A percentile compares a stretch with the other conserved stretches of the same genome.
Conservation (phyloP, 2,329 filamentous ascomycete genomes). For the Fusarium sublunatum region DNA sequence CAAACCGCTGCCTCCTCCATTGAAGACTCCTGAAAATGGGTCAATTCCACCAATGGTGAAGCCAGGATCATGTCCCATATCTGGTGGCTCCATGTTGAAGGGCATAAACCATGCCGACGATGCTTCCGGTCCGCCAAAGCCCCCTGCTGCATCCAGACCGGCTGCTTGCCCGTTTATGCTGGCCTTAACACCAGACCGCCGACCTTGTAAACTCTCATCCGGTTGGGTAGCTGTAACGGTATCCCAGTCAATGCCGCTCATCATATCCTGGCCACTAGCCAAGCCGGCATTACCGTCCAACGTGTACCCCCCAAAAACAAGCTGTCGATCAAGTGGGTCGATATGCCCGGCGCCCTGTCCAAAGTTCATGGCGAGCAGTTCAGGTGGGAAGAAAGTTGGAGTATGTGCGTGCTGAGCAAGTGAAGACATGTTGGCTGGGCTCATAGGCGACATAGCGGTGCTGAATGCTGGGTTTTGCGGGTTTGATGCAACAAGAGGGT, state of each 20-base stretch:
- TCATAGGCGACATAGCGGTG: constrained; percentile 64
- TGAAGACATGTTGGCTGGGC: constrained; percentile 58
- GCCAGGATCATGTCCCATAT: constrained; percentile 62
- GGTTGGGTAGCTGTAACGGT: constrained; percentile 50
- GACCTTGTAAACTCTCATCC: constrained; percentile 43
- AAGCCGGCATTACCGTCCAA: constrained; percentile 58
- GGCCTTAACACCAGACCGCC: constrained; percentile 46
- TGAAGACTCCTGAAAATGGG: constrained; percentile 62
- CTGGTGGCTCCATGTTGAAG: constrained; percentile 87
- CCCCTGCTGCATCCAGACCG: constrained; percentile 37
- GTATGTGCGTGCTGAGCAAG: constrained; percentile 55
- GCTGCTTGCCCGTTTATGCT: constrained; percentile 47
- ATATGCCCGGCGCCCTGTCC: constrained; percentile 64
- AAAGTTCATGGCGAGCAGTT: constrained; percentile 66
- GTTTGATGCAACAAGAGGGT: constrained; percentile 56
- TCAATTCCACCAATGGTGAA: constrained; percentile 59
- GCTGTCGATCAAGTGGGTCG: constrained; percentile 78
- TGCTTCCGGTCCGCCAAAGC: constrained; percentile 56
- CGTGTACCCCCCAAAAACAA: constrained; percentile 79
- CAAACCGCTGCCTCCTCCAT: constrained; percentile 53
- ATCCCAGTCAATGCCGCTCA: constrained; percentile 60
- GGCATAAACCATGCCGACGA: constrained; percentile 89
- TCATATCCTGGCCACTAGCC: constrained; percentile 52
- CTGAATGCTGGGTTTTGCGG: constrained; percentile 58
- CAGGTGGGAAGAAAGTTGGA: constrained; percentile 60